A percentile compares a stretch with the other conserved stretches of the same genome.
Evolutionary conservation across 176 grass and related monocot species (phyloP).

Genomic region (Raddia guianensis): DNA sequence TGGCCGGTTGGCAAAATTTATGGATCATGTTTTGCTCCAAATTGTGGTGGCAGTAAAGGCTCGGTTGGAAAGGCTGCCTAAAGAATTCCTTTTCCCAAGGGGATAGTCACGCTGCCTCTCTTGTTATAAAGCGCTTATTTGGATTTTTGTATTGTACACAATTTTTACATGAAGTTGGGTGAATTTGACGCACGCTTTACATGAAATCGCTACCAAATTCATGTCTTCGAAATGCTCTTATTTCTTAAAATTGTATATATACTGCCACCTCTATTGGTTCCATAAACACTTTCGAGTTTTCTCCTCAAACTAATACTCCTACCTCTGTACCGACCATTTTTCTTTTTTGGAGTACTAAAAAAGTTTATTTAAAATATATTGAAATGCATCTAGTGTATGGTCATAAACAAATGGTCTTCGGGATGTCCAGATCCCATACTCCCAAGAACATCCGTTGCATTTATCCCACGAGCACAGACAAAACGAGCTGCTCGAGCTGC

Average conservation of each 20-base stretch:
- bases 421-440: conserved; percentile 12
- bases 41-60: conserved; percentile 21
- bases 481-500: too few relatives aligned
- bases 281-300: not conserved
- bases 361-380: too few relatives aligned
- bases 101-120: not conserved
- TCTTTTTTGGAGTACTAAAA: too few relatives aligned
- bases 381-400: not conserved
- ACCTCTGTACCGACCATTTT: too few relatives aligned
- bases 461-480: not conserved
- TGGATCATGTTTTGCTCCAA: conserved; percentile 42
- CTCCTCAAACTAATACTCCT: not conserved
- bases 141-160: not conserved
- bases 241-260: not conserved
- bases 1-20: conserved; percentile 26
- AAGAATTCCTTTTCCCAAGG: not conserved
- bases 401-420: not conserved
- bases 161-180: not conserved
- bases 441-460: not conserved
- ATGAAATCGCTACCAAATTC: not conserved
- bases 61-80: conserved; percentile 15
- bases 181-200: not conserved
- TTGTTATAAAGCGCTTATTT: not conserved
- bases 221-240: not conserved
- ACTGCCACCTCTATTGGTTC: not conserved